Evolutionary conservation across 768 basidiomycete species (phyloP).

Genomic region (Naganishia vishniacii): DNA sequence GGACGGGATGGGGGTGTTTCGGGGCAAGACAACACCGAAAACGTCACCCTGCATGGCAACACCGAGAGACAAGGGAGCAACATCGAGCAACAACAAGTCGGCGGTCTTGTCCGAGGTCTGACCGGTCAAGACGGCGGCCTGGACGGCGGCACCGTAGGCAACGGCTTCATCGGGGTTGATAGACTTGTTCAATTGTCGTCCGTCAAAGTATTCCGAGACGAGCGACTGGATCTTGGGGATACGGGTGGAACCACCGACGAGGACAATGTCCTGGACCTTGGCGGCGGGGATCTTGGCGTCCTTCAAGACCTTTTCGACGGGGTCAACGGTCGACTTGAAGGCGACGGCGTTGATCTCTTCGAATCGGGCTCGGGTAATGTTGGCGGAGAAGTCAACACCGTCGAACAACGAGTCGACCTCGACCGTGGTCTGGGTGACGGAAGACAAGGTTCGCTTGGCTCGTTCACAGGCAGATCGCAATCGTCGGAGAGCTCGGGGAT

Average conservation of each 20-base stretch:
- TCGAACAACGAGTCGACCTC: conserved; percentile 98
- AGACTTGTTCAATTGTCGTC: conserved; percentile 97
- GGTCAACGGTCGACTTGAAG: conserved; percentile 97
- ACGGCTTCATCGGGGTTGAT: conserved; percentile 99
- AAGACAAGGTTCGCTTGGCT: conserved; percentile 97
- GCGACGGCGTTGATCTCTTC: conserved; percentile 94
- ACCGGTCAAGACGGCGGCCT: conserved; percentile 96
- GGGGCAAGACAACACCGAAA: conserved; percentile 98
- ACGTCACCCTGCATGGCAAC: conserved; percentile 99
- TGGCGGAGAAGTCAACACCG: conserved; percentile 97
- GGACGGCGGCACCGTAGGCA: conserved; percentile 98
- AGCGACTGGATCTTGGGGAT: conserved; percentile 98
- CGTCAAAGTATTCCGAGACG: conserved; percentile 97
- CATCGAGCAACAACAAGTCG: conserved; percentile 96
- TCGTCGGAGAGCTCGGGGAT: conserved; percentile 91
- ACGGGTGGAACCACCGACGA: conserved; percentile 99
- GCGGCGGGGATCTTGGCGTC: conserved; percentile 96
- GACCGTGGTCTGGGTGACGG: conserved; percentile 96
- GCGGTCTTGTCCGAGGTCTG: conserved; percentile 98
- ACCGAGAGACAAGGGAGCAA: conserved; percentile 95
- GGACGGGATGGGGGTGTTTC: conserved; percentile 98
- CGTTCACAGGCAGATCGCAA: conserved; percentile 96
- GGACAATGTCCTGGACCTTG: conserved; percentile 94
- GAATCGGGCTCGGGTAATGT: conserved; percentile 98
- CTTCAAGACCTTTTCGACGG: conserved; percentile 97